Percentiles rank a stretch among this genome's conserved stretches.
Conservation (phyloP, 106 monocot species). For the Platanthera guangdongensis region DNA sequence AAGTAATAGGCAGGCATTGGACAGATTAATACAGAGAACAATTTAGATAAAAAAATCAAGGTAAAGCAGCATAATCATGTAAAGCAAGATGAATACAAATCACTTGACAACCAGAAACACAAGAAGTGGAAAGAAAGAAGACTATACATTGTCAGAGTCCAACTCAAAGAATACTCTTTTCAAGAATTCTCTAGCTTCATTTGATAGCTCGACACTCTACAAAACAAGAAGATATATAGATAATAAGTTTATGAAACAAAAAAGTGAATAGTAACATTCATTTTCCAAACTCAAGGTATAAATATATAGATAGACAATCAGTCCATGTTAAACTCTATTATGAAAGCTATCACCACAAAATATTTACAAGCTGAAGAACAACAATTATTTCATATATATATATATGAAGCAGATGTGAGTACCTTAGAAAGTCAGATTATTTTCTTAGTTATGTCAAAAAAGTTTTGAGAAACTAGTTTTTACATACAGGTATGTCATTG, state of each 20-base stretch:
- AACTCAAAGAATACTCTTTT: conserved; percentile 66
- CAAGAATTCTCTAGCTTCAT: conserved; percentile 72
- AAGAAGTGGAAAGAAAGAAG: conserved; percentile 9
- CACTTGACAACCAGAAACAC: background rate
- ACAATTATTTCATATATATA: background rate
- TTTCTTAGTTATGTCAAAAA: background rate
- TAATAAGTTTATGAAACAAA: background rate
- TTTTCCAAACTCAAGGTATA: background rate
- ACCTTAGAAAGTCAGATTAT: background rate
- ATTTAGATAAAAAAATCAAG: background rate
- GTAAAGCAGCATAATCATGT: background rate
- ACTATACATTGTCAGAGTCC: conserved; percentile 79
- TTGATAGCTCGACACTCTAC: conserved; percentile 83
- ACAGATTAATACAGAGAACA: background rate
- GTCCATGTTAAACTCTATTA: background rate
- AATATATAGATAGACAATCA: conserved; percentile 9
- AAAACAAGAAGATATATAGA: conserved; percentile 6
- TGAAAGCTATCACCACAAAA: background rate
- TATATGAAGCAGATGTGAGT: background rate
- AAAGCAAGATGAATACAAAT: background rate
- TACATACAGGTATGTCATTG: background rate
- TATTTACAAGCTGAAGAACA: background rate
- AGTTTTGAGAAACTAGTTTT: background rate
- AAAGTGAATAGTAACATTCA: background rate
- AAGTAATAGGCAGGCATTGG: no score